These are phyloP conservation scores for Protomyces gravidus DNA, from an alignment of 1,139 yeast species.

Conservation along the genomic window DNA sequence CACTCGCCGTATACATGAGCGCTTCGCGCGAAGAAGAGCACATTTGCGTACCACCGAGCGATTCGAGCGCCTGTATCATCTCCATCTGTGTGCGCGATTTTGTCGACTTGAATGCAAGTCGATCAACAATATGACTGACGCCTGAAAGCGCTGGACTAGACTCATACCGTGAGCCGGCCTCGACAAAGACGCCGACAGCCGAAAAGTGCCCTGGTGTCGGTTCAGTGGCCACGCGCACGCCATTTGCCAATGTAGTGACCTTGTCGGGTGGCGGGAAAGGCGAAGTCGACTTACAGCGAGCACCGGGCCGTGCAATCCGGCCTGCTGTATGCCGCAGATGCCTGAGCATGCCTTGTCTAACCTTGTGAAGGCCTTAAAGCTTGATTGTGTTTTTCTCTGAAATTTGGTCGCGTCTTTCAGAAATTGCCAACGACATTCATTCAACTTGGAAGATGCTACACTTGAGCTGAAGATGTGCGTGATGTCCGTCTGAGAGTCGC, in stretches of 20 bases:
- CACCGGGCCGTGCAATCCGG: neutral
- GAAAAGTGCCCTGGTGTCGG: conserved; percentile 86
- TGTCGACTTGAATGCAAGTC: conserved; percentile 82
- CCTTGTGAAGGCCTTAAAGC: no score
- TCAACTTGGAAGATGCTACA: no score
- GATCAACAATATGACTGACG: conserved; percentile 74
- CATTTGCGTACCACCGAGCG: conserved; percentile 90
- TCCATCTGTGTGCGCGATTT: conserved; percentile 56
- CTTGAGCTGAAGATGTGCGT: neutral
- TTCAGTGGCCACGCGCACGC: conserved; percentile 77
- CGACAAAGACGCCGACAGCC: conserved; percentile 82
- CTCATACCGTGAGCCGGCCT: conserved; percentile 88
- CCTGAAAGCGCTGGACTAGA: conserved; percentile 50
- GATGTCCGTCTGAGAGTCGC: neutral
- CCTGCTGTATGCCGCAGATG: no score
- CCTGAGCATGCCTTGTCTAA: neutral
- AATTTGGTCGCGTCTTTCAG: no score
- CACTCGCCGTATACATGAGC: conserved; percentile 89
- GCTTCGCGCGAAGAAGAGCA: conserved; percentile 91
- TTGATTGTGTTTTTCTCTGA: no score
- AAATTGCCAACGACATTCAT: neutral
- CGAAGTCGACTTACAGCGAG: conserved; percentile 3
- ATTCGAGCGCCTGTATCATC: conserved; percentile 71
- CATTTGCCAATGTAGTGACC: conserved; percentile 62
- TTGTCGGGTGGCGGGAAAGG: conserved; percentile 30